Conservation (phyloP, 202 grass and related monocot genomes). For the Schoenoplectus tabernaemontani region DNA sequence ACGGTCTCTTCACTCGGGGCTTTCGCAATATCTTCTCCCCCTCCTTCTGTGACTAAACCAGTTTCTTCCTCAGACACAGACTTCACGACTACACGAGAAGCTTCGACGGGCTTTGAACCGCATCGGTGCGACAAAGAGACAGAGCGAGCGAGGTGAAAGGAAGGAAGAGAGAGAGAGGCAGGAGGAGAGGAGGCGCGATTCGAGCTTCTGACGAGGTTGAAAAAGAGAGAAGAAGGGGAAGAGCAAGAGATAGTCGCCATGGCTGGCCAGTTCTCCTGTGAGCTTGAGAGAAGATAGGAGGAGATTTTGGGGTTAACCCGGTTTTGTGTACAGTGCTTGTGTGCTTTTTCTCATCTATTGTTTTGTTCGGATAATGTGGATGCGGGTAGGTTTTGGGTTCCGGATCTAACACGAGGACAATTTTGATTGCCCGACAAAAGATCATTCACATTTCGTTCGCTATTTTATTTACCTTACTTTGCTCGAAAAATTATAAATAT, state of each 20-base stretch:
- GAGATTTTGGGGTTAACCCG: neutral
- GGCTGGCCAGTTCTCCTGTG: neutral
- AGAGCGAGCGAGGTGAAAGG: neutral
- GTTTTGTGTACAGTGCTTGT: neutral
- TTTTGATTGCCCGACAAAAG: neutral
- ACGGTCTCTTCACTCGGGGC: neutral
- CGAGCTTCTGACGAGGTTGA: conserved; percentile 6
- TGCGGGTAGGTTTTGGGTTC: neutral
- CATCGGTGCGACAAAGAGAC: conserved; percentile 2
- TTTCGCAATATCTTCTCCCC: neutral
- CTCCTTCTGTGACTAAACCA: neutral
- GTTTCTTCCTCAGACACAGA: neutral
- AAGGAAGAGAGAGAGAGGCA: neutral
- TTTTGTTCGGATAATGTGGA: conserved; percentile 17
- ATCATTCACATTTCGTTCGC: no score
- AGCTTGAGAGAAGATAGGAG: conserved; percentile 1
- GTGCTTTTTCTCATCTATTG: neutral
- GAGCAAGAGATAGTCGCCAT: conserved; percentile 22
- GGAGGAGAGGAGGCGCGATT: neutral
- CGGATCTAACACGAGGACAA: neutral
- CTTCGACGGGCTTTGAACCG: neutral
- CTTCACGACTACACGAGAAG: neutral
- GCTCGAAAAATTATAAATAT: no score
- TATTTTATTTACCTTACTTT: no score
- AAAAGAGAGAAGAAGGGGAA: conserved; percentile 19